A percentile compares a stretch with the other conserved stretches of the same genome.
phyloP scores from a whole-genome alignment of 2,329 filamentous ascomycete genomes.

The Drechslerella dactyloides region DNA sequence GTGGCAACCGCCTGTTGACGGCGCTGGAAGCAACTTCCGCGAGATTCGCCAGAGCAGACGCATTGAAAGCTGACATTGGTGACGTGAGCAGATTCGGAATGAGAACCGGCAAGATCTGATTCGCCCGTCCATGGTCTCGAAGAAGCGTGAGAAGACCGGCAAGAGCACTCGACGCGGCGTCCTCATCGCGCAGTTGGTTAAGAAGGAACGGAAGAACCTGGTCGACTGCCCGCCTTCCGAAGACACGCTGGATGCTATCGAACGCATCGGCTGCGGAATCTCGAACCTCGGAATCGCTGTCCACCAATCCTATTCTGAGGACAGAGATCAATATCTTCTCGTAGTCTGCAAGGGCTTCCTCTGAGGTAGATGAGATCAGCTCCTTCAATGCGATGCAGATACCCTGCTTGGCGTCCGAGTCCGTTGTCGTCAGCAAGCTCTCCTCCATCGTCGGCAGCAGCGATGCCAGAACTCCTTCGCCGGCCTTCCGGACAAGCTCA shows the following conservation, averaged over 20 bases:
- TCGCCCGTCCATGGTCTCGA: constrained; percentile 89
- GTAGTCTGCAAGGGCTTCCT: constrained; percentile 88
- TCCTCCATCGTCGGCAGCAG: constrained; percentile 91
- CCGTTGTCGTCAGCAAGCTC: constrained; percentile 83
- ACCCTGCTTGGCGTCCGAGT: constrained; percentile 92
- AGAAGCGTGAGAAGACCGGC: constrained; percentile 91
- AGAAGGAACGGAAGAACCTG: constrained; percentile 93
- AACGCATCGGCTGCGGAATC: constrained; percentile 97
- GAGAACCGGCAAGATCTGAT: constrained; percentile 94
- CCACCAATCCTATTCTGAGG: constrained; percentile 88
- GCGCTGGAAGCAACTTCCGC: constrained; percentile 87
- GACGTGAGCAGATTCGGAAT: constrained; percentile 89
- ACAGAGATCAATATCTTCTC: constrained; percentile 95
- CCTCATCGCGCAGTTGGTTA: constrained; percentile 82
- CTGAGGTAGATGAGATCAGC: constrained; percentile 84
- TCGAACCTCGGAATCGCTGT: constrained; percentile 85
- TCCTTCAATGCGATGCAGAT: constrained; percentile 96
- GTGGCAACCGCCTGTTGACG: constrained; percentile 88
- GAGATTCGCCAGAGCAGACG: constrained; percentile 87
- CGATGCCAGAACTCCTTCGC: constrained; percentile 86
- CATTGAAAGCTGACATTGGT: constrained; percentile 93
- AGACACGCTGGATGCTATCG: constrained; percentile 87
- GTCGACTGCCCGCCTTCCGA: constrained; percentile 93
- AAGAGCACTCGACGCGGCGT: constrained; percentile 87
- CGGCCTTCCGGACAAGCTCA: constrained; percentile 94